Conservation (phyloP, 805 yeast species). For the Cyberlindnera meyerae region DNA sequence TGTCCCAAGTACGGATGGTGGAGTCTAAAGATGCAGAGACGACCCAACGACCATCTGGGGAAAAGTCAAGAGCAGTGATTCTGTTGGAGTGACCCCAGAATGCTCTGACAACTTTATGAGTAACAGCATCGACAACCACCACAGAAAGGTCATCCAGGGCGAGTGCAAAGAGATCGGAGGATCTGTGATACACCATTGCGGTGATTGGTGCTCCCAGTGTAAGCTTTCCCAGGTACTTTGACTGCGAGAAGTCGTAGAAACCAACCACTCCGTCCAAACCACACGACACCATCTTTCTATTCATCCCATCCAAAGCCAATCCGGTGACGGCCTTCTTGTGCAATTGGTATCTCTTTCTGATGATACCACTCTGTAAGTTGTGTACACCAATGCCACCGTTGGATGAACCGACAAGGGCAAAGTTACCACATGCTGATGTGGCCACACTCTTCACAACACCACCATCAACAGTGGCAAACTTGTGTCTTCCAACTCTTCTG, state of each 20-base stretch:
- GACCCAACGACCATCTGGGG: constrained; percentile 95
- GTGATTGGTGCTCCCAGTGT: constrained; percentile 76
- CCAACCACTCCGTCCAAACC: constrained; percentile 89
- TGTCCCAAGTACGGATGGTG: constrained; percentile 93
- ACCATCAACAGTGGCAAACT: constrained; percentile 68
- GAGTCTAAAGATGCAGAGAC: constrained; percentile 79
- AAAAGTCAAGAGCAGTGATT: constrained; percentile 81
- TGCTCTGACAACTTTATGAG: constrained; percentile 80
- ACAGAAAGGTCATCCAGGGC: constrained; percentile 84
- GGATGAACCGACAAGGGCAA: constrained; percentile 86
- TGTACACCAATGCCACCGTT: constrained; percentile 80
- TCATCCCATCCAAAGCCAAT: constrained; percentile 83
- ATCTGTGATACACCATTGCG: constrained; percentile 66
- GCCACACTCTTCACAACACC: constrained; percentile 71
- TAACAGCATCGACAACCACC: constrained; percentile 73
- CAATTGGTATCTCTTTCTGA: constrained; percentile 62
- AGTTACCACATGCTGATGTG: constrained; percentile 91
- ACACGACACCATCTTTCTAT: constrained; percentile 76
- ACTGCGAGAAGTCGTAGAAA: constrained; percentile 76
- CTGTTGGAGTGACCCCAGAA: constrained; percentile 87
- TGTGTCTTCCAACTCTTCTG: constrained; percentile 75
- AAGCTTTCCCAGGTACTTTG: constrained; percentile 61
- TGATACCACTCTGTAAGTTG: constrained; percentile 87
- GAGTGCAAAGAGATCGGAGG: constrained; percentile 80
- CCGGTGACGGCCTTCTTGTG: constrained; percentile 87